A percentile compares a stretch with the other conserved stretches of the same genome.
Conservation (phyloP, 208 protist species). For the Wallacemonas rigidus region DNA sequence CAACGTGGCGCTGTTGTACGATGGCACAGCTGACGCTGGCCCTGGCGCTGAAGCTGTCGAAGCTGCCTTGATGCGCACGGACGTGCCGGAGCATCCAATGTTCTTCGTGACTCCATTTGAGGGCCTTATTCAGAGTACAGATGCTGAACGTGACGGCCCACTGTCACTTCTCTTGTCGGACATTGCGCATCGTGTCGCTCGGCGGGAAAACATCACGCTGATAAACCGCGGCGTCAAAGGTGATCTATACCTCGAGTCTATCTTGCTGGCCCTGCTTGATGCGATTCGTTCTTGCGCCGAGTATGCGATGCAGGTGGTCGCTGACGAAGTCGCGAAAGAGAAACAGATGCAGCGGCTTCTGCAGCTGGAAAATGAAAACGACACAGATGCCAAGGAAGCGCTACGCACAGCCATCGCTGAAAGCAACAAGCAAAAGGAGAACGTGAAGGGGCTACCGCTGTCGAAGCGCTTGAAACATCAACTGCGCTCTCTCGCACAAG, state of each 20-base stretch:
- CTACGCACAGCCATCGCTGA: conserved; percentile 20
- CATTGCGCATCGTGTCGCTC: conserved; percentile 54
- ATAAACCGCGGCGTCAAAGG: conserved; percentile 72
- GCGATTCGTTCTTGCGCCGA: conserved; percentile 65
- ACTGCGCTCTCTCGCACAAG: conserved; percentile 42
- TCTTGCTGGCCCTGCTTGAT: conserved; percentile 63
- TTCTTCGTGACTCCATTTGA: conserved; percentile 81
- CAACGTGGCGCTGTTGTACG: conserved; percentile 14
- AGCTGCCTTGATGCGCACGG: conserved; percentile 1
- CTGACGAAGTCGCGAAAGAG: conserved; percentile 88
- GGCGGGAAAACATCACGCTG: conserved; percentile 83
- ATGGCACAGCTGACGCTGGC: conserved; percentile 5
- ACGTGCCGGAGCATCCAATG: conserved; percentile 26
- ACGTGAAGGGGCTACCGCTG: conserved; percentile 30
- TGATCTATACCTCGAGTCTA: conserved; percentile 57
- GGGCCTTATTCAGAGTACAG: conserved; percentile 44
- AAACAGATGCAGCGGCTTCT: conserved; percentile 91
- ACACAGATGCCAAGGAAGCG: conserved; percentile 23
- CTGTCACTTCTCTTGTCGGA: conserved; percentile 63
- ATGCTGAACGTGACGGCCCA: conserved; percentile 32
- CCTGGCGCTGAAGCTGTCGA: conserved; percentile 6
- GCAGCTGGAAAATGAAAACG: conserved; percentile 60
- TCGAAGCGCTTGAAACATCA: conserved; percentile 54
- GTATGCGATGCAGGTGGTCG: conserved; percentile 90
- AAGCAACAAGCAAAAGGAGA: conserved; percentile 22